Conservation (phyloP, 192 early-diverging fungal species). For the Coemansia sp. region DNA sequence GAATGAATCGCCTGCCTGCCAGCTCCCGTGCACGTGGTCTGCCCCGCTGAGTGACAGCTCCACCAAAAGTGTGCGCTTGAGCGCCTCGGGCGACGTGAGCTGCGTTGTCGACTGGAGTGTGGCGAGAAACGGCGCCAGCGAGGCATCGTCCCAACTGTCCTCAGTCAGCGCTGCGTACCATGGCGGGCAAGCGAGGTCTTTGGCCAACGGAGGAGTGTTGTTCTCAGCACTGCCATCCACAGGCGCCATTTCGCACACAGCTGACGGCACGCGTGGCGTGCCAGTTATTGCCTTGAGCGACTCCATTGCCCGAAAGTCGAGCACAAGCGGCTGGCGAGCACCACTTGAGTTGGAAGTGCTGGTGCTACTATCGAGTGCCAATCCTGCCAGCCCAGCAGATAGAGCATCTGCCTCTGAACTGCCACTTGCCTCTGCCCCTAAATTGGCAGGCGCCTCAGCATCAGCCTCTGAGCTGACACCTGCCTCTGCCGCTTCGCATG, state of each 20-base stretch:
- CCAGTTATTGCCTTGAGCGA: constrained; percentile 40
- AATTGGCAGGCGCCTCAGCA: not conserved
- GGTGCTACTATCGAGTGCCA: not conserved
- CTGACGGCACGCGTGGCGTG: constrained; percentile 30
- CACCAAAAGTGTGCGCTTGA: constrained; percentile 72
- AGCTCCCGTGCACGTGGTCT: constrained; percentile 2
- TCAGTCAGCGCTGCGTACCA: constrained; percentile 24
- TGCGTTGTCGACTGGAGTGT: constrained; percentile 59
- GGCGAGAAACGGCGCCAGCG: constrained; percentile 53
- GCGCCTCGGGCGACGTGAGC: constrained; percentile 66
- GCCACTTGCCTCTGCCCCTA: not conserved
- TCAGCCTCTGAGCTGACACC: not conserved
- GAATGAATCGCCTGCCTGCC: constrained; percentile 72
- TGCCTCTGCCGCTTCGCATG: not conserved
- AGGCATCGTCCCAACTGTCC: not conserved
- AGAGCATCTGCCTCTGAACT: not conserved
- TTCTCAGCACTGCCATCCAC: not conserved
- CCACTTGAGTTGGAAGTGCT: not conserved
- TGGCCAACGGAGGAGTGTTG: not conserved
- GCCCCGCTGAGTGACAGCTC: constrained; percentile 58
- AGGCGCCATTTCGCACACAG: constrained; percentile 13
- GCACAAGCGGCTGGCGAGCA: constrained; percentile 35
- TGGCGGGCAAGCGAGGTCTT: constrained; percentile 22
- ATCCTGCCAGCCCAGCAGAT: not conserved
- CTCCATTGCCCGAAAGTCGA: constrained; percentile 44